These are phyloP conservation scores for Eucalyptus marginata DNA, from an alignment of 345 rosid species.

Conservation along the genomic window DNA sequence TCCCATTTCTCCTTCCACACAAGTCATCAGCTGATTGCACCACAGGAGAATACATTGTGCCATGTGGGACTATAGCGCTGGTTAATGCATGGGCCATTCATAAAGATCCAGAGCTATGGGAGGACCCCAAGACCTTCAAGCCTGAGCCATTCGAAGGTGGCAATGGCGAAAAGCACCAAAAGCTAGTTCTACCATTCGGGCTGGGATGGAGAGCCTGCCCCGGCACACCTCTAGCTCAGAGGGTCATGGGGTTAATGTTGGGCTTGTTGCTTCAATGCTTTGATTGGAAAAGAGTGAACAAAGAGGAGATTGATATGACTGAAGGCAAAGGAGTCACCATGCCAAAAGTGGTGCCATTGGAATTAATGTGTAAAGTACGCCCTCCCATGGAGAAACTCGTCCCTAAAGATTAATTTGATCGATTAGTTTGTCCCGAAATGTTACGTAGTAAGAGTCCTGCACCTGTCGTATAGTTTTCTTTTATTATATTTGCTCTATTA, in stretches of 20 bases:
- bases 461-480: neutral
- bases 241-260: neutral
- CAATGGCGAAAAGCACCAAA: neutral
- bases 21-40: too few species aligned
- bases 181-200: conserved; percentile 3
- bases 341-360: neutral
- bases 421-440: neutral
- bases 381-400: neutral
- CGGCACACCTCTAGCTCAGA: neutral
- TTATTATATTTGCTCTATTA: too few species aligned
- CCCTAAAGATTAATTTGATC: conserved; percentile 13
- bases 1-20: too few species aligned
- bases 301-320: neutral
- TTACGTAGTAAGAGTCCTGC: neutral
- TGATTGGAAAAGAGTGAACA: neutral
- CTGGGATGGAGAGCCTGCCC: neutral
- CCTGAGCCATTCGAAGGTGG: neutral
- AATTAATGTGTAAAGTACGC: neutral
- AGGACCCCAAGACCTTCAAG: too few species aligned
- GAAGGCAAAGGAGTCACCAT: neutral
- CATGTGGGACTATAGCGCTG: too few species aligned
- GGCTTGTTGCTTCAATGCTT: conserved; percentile 9
- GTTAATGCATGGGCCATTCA: too few species aligned
- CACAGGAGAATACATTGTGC: too few species aligned
- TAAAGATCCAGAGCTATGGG: too few species aligned